A percentile compares a stretch with the other conserved stretches of the same genome.
These are phyloP conservation scores for Pseudocercospora fijiensis DNA, from an alignment of 2,329 filamentous ascomycete genomes.

Conservation along the genomic window DNA sequence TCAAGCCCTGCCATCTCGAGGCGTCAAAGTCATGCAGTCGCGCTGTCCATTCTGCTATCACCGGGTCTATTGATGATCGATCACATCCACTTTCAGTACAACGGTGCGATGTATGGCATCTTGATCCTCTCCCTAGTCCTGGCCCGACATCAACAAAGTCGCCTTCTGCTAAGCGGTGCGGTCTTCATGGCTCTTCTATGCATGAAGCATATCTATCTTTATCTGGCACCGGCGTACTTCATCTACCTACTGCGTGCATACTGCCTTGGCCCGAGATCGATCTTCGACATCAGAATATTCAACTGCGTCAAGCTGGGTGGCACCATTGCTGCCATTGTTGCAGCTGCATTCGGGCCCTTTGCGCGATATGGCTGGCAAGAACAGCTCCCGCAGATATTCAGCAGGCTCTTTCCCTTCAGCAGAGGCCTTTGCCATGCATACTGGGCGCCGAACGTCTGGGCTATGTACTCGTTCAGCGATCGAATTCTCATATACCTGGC, in stretches of 20 bases:
- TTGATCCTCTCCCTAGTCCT: constrained; percentile 82
- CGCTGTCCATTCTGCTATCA: constrained; percentile 84
- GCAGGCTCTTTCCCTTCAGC: constrained; percentile 88
- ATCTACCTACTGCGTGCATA: constrained; percentile 87
- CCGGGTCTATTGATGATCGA: constrained; percentile 95
- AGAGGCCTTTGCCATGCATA: constrained; percentile 94
- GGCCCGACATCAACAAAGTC: constrained; percentile 67
- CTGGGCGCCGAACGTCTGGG: constrained; percentile 97
- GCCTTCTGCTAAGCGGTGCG: constrained; percentile 74
- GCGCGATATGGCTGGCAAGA: constrained; percentile 58
- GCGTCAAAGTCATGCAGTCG: constrained; percentile 77
- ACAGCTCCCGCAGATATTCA: constrained; percentile 80
- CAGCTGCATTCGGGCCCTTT: constrained; percentile 86
- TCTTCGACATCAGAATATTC: constrained; percentile 71
- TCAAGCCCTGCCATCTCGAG: constrained; percentile 65
- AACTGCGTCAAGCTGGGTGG: constrained; percentile 82
- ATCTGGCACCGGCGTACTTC: constrained; percentile 93
- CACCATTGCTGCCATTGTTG: constrained; percentile 70
- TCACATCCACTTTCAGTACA: constrained; percentile 99
- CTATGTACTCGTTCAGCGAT: constrained; percentile 90
- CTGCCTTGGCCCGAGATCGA: constrained; percentile 74
- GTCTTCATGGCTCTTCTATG: constrained; percentile 83
- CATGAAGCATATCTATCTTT: constrained; percentile 97
- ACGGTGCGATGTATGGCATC: constrained; percentile 92
- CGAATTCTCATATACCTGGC: constrained; percentile 78